Conservation (phyloP, 2,329 filamentous ascomycete genomes). For the Aspergillus ibericus region DNA sequence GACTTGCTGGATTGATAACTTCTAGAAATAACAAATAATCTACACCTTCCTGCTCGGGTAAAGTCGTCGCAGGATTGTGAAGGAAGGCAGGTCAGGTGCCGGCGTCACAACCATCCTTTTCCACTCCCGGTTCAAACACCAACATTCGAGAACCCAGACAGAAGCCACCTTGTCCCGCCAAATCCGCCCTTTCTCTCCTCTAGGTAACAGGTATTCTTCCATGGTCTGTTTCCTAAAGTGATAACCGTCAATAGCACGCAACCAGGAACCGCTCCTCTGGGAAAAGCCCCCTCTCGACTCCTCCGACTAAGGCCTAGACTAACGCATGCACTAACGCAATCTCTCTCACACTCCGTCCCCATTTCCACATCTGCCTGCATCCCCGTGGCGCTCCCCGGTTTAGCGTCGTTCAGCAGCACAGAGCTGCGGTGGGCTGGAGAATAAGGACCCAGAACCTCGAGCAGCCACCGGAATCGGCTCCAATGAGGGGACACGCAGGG, state of each 20-base stretch:
- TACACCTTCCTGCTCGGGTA: background rate
- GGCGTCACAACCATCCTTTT: background rate
- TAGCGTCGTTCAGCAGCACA: background rate
- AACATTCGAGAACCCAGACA: background rate
- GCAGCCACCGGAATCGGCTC: background rate
- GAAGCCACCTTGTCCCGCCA: background rate
- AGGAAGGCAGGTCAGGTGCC: background rate
- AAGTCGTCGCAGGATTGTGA: background rate
- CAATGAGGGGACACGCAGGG: background rate
- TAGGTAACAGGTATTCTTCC: background rate
- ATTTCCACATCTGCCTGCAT: background rate
- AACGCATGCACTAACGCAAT: conserved; percentile 1
- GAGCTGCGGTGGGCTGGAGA: background rate
- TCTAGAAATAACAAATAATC: background rate
- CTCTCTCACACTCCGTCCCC: background rate
- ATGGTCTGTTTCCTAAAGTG: background rate
- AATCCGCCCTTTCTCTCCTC: background rate
- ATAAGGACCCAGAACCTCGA: background rate
- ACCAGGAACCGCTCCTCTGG: conserved; percentile 8
- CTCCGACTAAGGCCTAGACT: background rate
- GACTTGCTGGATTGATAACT: background rate
- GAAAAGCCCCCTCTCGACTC: conserved; percentile 4
- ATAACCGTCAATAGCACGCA: conserved; percentile 1
- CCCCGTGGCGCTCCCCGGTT: background rate
- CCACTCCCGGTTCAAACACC: background rate